These are phyloP conservation scores for Cordyceps tenuipes DNA, from an alignment of 2,329 filamentous ascomycete species.

Conservation along the genomic window DNA sequence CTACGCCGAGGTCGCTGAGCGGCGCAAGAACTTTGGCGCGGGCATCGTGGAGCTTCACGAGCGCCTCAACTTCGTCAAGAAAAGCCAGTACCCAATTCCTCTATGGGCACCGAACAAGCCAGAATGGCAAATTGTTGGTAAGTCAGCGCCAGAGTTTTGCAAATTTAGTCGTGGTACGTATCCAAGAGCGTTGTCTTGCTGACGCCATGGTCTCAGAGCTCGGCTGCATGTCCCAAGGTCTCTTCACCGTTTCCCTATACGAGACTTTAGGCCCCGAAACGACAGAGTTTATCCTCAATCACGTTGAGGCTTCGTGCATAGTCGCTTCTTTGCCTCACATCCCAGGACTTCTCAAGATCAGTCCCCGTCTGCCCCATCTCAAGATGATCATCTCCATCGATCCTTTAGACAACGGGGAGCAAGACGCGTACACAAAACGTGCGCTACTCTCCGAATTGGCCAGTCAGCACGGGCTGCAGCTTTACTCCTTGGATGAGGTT, in stretches of 20 bases:
- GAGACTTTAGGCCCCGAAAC: constrained; percentile 88
- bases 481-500: constrained; percentile 73
- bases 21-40: constrained; percentile 69
- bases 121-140: constrained; percentile 74
- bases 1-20: constrained; percentile 62
- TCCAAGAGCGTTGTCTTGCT: neutral
- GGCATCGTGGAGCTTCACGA: constrained; percentile 71
- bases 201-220: constrained; percentile 50
- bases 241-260: constrained; percentile 90
- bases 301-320: constrained; percentile 67
- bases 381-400: constrained; percentile 88
- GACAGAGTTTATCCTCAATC: constrained; percentile 93
- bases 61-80: constrained; percentile 52
- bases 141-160: constrained; percentile 15
- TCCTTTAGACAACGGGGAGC: constrained; percentile 70
- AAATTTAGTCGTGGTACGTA: too few species aligned
- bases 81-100: constrained; percentile 62
- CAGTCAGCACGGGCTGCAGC: constrained; percentile 61
- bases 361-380: constrained; percentile 64
- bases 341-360: constrained; percentile 70
- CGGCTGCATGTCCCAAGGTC: constrained; percentile 74
- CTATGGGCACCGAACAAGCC: constrained; percentile 83
- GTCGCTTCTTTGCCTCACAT: constrained; percentile 75
- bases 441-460: constrained; percentile 71
- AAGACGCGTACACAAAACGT: constrained; percentile 67